Evolutionary conservation across 1,284 basidiomycete species (phyloP).

Genomic region (Fistulina hepatica): DNA sequence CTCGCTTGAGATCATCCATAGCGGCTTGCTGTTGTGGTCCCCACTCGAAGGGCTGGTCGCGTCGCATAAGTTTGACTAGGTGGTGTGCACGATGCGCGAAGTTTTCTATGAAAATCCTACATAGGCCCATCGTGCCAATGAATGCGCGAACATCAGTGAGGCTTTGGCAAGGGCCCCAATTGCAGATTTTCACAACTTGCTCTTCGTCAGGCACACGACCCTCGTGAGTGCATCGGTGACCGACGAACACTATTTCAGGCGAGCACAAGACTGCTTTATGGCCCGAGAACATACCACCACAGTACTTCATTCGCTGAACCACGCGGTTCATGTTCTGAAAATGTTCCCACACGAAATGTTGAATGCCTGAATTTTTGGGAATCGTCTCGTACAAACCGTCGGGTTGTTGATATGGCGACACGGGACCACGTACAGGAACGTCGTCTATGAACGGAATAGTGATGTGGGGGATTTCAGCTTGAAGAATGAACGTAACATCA

Average conservation of each 20-base stretch:
- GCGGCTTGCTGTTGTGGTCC: conserved; percentile 14
- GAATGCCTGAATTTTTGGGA: conserved; percentile 14
- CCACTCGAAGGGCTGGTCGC: conserved; percentile 15
- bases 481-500: conserved; percentile 20
- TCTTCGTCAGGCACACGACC: conserved; percentile 17
- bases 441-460: conserved; percentile 21
- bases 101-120: conserved; percentile 19
- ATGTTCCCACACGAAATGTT: conserved; percentile 19
- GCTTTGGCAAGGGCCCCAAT: conserved; percentile 15
- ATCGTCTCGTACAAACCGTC: conserved; percentile 12
- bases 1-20: conserved; percentile 16
- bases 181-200: conserved; percentile 13
- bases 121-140: conserved; percentile 18
- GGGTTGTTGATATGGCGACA: conserved; percentile 12
- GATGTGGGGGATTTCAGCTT: conserved; percentile 17
- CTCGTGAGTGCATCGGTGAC: conserved; percentile 19
- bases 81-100: conserved; percentile 15
- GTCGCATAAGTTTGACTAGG: conserved; percentile 16
- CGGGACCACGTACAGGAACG: conserved; percentile 16
- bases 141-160: conserved; percentile 20
- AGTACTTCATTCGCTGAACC: conserved; percentile 6
- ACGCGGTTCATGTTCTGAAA: conserved; percentile 9
- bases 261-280: conserved; percentile 18
- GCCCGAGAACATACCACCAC: conserved; percentile 16
- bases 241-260: conserved; percentile 15